Evolutionary conservation across 768 basidiomycete genomes (phyloP), one percentile per base, ranked within the genome.

Genomic region (Suillus bovinus): DNA sequence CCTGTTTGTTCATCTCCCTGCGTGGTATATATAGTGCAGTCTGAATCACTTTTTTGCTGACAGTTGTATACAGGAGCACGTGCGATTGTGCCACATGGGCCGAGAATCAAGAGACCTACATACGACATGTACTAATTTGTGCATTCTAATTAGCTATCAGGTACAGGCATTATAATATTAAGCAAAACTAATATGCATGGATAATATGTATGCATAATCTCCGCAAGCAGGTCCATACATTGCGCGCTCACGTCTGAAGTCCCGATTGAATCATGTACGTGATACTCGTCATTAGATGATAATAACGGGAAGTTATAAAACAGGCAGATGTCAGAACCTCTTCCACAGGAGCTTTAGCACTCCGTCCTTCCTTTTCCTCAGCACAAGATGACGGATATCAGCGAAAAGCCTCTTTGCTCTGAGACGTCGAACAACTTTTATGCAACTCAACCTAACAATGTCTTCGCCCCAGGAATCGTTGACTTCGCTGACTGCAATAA

Each of bases 401-500:
- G 47, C 29, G 67, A 66, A 57, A 68, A 71, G 46, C 63, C 61
- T n/a, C 71, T 63, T 63, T 55, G 16, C 47, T 71, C 69, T 20
- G 74, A 71, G 47, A 61, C 67, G 20, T 66, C 66, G 34, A 66
- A 63, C 59, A 31, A 64, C 7, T 68, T 57, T 24, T 39, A 39
- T 20, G 27, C 24, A 44, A 44, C 38, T 46, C 67, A n/a, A 42
- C 60, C 61, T 5, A 56, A 62, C 10, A 62, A 68, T 7, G 20
- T 31, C 44, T n/a, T 59, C 58, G n/a, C 44, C 20, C 42, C 47
- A 2, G 31, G 66, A 10, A 29, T 63, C 10, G 17, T 68, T 47
- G 59, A 67, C 24, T 66, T 76, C 17, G 66, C 63, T 59, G 72
- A 72, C 20, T 75, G 72, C 24, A 74, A 76, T 16, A 73, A 76